These are phyloP conservation scores for Ophiostoma himal-ulmi DNA, from an alignment of 2,329 filamentous ascomycete species.

Conservation along the genomic window DNA sequence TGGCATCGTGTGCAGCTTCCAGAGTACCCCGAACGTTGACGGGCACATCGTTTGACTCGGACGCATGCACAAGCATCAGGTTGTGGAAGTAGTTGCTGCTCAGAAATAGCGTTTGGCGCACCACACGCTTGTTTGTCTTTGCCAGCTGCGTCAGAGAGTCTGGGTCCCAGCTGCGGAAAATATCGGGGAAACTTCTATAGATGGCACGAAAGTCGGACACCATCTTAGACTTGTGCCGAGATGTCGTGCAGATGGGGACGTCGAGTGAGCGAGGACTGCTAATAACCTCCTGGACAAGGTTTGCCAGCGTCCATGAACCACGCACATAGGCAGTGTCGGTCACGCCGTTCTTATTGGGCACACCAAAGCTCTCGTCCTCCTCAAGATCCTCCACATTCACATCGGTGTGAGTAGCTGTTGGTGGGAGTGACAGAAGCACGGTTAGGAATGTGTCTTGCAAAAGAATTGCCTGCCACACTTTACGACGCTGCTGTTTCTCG, in stretches of 20 bases:
- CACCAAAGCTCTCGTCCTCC: background rate
- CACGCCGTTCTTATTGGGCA: slow-evolving; percentile 53
- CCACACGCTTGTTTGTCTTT: slow-evolving; percentile 56
- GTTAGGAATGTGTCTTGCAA: slow-evolving; percentile 78
- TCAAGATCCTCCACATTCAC: slow-evolving; percentile 71
- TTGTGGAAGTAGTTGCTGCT: slow-evolving; percentile 81
- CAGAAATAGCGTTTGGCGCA: slow-evolving; percentile 70
- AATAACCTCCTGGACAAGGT: slow-evolving; percentile 70
- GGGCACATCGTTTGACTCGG: slow-evolving; percentile 58
- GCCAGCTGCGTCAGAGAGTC: slow-evolving; percentile 54
- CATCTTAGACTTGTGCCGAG: slow-evolving; percentile 63
- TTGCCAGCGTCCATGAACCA: slow-evolving; percentile 72
- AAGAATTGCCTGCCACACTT: slow-evolving; percentile 75
- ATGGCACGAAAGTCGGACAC: slow-evolving; percentile 64
- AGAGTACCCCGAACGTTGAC: slow-evolving; percentile 63
- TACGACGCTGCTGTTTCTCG: slow-evolving; percentile 72
- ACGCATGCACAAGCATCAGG: slow-evolving; percentile 70
- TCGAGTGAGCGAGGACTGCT: slow-evolving; percentile 69
- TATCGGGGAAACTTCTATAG: slow-evolving; percentile 65
- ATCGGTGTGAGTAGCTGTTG: slow-evolving; percentile 72
- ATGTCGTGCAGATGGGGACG: slow-evolving; percentile 63
- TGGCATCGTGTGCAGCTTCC: slow-evolving; percentile 69
- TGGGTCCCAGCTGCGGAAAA: slow-evolving; percentile 63
- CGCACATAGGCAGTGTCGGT: slow-evolving; percentile 66
- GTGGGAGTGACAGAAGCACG: slow-evolving; percentile 69